A percentile compares a stretch with the other conserved stretches of the same genome.
Conservation (phyloP, 768 basidiomycete genomes). For the Trametes sanguinea region DNA sequence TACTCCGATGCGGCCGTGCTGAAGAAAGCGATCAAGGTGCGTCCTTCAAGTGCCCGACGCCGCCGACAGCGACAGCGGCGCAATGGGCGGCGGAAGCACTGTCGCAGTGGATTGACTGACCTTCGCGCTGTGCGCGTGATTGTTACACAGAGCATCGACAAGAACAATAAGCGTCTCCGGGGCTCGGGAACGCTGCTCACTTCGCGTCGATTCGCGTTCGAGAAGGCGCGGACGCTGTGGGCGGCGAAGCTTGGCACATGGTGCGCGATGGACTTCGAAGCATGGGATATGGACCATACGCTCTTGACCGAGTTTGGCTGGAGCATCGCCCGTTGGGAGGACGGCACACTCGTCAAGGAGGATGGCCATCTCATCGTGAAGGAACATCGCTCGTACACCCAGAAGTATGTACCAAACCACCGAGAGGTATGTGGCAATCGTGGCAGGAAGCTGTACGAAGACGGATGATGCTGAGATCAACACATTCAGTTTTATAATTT, state of each 20-base stretch:
- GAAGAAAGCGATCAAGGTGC: constrained; percentile 61
- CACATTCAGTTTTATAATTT: constrained; percentile 60
- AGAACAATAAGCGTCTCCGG: constrained; percentile 78
- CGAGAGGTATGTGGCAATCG: constrained; percentile 35
- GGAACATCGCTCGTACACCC: constrained; percentile 58
- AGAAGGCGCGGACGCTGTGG: constrained; percentile 67
- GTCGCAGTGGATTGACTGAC: neutral
- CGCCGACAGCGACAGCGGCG: constrained; percentile 1
- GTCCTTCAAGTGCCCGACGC: constrained; percentile 1
- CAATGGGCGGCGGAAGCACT: neutral
- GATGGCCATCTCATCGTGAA: constrained; percentile 67
- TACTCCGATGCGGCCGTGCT: constrained; percentile 59
- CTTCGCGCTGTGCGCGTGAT: neutral
- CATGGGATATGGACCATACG: constrained; percentile 76
- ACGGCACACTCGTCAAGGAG: constrained; percentile 57
- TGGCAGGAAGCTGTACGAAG: neutral
- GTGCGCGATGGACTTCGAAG: constrained; percentile 82
- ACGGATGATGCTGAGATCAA: neutral
- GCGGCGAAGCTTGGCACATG: constrained; percentile 64
- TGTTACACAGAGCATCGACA: constrained; percentile 62
- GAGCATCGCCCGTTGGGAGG: constrained; percentile 58
- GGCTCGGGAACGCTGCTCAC: constrained; percentile 57
- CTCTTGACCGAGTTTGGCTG: constrained; percentile 85
- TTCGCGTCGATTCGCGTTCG: constrained; percentile 63
- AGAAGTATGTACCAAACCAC: constrained; percentile 66